phyloP scores from a whole-genome alignment of 139 green algal species.

The Asterochloris erici region DNA sequence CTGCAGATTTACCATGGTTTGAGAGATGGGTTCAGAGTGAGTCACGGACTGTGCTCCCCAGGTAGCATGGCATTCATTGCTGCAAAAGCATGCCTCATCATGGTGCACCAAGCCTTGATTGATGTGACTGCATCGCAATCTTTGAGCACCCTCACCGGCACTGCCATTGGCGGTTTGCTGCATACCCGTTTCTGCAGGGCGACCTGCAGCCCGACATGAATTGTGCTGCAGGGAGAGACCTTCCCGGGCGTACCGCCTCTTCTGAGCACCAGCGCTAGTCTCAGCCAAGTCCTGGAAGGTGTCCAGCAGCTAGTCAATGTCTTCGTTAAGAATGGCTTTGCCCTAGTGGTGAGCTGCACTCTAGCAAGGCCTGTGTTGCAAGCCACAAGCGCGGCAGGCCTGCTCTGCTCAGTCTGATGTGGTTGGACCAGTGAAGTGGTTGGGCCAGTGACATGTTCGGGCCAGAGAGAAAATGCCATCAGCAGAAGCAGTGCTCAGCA shows the following conservation, averaged over 20 bases:
- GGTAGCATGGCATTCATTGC: neutral
- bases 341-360: conserved; percentile 23
- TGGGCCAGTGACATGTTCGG: no score
- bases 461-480: no score
- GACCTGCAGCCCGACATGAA: neutral
- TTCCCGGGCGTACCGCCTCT: conserved; percentile 44
- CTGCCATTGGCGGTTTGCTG: neutral
- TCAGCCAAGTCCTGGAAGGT: conserved; percentile 26
- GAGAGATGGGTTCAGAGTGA: conserved; percentile 63
- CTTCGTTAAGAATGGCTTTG: conserved; percentile 58
- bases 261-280: neutral
- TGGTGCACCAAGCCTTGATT: neutral
- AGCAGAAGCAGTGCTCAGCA: no score
- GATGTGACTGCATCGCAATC: neutral
- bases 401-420: no score
- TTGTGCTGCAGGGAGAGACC: conserved; percentile 15
- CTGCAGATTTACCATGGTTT: conserved; percentile 64
- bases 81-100: neutral
- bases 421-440: no score
- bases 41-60: neutral
- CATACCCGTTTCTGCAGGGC: neutral
- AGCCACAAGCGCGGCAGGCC: neutral
- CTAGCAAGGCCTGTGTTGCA: neutral
- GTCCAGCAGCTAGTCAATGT: conserved; percentile 51
- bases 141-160: no score